phyloP scores from a whole-genome alignment of 2,329 filamentous ascomycete species.

The Zasmidium angulare region DNA sequence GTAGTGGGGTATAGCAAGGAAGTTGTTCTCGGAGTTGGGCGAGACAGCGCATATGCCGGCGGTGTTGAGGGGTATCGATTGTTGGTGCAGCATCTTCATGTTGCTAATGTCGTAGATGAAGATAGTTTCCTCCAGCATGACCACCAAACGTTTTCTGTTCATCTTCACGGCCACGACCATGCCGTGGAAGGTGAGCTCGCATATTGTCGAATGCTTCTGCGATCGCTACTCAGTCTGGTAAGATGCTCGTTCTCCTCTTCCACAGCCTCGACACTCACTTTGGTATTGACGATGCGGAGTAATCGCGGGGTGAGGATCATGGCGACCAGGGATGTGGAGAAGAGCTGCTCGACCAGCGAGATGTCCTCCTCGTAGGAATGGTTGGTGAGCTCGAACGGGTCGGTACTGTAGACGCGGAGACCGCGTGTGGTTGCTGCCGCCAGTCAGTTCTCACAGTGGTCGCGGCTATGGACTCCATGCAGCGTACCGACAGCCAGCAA shows the following conservation, averaged over 20 bases:
- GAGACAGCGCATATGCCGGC: constrained; percentile 84
- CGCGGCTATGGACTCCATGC: neutral
- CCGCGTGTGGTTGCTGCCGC: constrained; percentile 79
- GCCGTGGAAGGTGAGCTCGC: constrained; percentile 97
- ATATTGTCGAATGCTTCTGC: constrained; percentile 79
- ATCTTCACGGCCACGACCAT: constrained; percentile 89
- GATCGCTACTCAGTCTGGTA: constrained; percentile 22
- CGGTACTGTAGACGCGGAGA: constrained; percentile 94
- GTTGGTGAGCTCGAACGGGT: constrained; percentile 92
- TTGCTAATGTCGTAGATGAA: constrained; percentile 99
- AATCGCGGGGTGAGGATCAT: constrained; percentile 88
- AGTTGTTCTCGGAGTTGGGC: constrained; percentile 93
- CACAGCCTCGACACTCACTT: constrained; percentile 56
- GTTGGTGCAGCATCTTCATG: constrained; percentile 91
- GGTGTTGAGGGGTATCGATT: constrained; percentile 91
- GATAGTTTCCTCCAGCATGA: constrained; percentile 92
- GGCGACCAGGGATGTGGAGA: constrained; percentile 94
- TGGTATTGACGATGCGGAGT: constrained; percentile 95
- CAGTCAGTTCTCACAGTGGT: constrained; percentile 10
- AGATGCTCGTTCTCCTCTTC: constrained; percentile 13
- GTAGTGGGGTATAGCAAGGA: constrained; percentile 88
- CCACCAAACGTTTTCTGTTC: constrained; percentile 89
- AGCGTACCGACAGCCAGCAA: constrained; percentile 85
- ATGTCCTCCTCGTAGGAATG: constrained; percentile 89
- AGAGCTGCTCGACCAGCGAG: constrained; percentile 96